Evolutionary conservation across 1,284 basidiomycete species (phyloP), one percentile per base, ranked within the genome.

Genomic region (Malassezia slooffiae): DNA sequence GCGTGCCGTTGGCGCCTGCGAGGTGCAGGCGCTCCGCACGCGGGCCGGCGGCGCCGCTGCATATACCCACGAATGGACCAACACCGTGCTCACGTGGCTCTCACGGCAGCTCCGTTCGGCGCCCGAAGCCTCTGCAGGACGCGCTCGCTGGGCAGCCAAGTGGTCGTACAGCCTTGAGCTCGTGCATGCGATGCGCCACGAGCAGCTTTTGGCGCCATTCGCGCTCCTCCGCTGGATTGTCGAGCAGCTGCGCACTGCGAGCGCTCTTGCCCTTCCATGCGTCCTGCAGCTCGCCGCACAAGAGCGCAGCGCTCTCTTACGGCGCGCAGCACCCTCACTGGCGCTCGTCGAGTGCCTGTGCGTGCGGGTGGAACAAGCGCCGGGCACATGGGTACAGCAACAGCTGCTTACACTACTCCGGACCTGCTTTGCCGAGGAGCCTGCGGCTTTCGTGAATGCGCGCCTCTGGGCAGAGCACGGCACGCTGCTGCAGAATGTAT

Each of bases 41-140:
- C 56, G 7, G 41, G 51, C 8, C 43, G 55, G 7, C 52, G 23
- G 44, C n/a, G n/a, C 48, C 6, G 46, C 77, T 58, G 72, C 17
- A 81, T 91, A 93, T 67, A 86, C 87, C 34, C 73, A 81, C 20
- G 89, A 96, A 51, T 95, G 88, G 80, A 85, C 91, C 0, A 80
- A 79, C 54, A 77, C 83, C 13, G 78, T 93, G 28, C 85, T 83
- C 1, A 77, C 81, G n/a, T 89, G 89, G 71, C 73, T 97, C 63
- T 82, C 83, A 70, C 89, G 86, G 57, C 88, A 91, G 66, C 75
- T 97, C 3, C n/a, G 27, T 17, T 17, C 47, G 32, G 21, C 16
- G 20, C 13, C n/a, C 21, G 17, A 23, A n/a, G 29, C 24, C n/a
- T 20, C n/a, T n/a, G n/a, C n/a, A n/a, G n/a, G n/a, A n/a, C n/a